A percentile compares a stretch with the other conserved stretches of the same genome.
Evolutionary conservation across 2,329 filamentous ascomycete genomes (phyloP).

Genomic region (Colletotrichum theobromicola): DNA sequence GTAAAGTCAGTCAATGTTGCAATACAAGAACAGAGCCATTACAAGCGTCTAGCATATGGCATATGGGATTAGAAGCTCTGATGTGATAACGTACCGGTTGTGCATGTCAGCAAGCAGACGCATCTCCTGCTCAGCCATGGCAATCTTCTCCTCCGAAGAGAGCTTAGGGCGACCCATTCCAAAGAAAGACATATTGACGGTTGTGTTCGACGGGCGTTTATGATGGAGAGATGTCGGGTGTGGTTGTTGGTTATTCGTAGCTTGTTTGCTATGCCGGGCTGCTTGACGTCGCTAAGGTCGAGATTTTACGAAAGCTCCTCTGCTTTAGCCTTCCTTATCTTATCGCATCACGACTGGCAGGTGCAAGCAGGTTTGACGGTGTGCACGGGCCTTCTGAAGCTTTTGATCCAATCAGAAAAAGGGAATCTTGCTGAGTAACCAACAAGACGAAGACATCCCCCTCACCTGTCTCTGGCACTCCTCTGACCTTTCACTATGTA

Average conservation of each 20-base stretch:
- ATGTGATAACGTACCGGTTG: slow-evolving; percentile 72
- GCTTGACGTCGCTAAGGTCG: slow-evolving; percentile 16
- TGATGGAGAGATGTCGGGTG: background rate
- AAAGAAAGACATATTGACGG: slow-evolving; percentile 48
- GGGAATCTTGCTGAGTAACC: background rate
- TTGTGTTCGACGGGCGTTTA: background rate
- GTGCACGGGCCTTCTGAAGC: background rate
- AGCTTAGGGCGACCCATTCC: slow-evolving; percentile 74
- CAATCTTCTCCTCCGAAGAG: slow-evolving; percentile 96
- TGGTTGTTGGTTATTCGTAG: background rate
- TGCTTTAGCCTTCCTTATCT: slow-evolving; percentile 6
- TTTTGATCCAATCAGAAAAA: background rate
- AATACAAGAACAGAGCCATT: background rate
- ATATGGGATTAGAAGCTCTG: background rate
- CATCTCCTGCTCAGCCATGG: slow-evolving; percentile 94
- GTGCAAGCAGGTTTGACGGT: background rate
- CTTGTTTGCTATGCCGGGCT: background rate
- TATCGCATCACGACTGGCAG: background rate
- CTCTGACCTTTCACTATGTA: background rate
- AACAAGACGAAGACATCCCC: background rate
- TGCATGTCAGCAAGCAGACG: slow-evolving; percentile 99
- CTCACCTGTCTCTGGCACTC: background rate
- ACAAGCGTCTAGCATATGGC: background rate
- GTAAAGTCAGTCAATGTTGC: background rate
- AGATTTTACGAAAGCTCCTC: slow-evolving; percentile 22